Evolutionary conservation across 441 rosid species (phyloP), one percentile per base, ranked within the genome.

Genomic region (Bruguiera hainesii): DNA sequence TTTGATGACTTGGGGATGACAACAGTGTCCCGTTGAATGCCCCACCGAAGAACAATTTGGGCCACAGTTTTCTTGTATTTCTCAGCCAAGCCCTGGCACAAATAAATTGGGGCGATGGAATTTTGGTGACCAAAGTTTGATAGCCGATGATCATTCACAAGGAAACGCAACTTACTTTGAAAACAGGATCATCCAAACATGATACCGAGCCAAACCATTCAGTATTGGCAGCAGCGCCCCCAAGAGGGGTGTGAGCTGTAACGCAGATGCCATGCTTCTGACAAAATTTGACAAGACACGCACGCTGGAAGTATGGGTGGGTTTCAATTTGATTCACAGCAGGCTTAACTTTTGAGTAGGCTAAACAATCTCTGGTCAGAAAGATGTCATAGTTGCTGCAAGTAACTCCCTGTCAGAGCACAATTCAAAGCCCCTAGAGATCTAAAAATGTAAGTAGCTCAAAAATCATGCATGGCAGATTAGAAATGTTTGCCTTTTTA

Each of bases 251-350:
- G 72, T 91, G 97, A 37, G 97, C 96, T 0, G 97, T 91, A 46
- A 91, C 87, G 58, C 88, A 83, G 28, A 93, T 79, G 20, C 87
- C 93, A 1, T 93, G 96, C 78, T 93, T 93, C 80, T 82, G 95
- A 77, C 96, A 93, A 83, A 93, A 93, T 63, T 88, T 89, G 46
- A 93, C 92, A n/a, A 93, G 97, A 28, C 83, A 91, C 9, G 91
- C 91, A 0, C 98, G 95, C 73, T 93, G 98, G 72, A 93, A 93
- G 80, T 89, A 93, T 53, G 96, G 97, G 60, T 93, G 97, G 6
- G 93, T 88, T 76, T 93, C 97, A 0, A 93, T 80, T 83, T 93
- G 98, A 80, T 93, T 93, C 65, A 93, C 98, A 16, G 90, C 96
- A 3, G 98, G 97, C 79, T 93, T 93, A 79, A 93, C 81, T 76